These are phyloP conservation scores for Sporothrix sp. DNA, from an alignment of 2,329 filamentous ascomycete genomes.

Conservation along the genomic window DNA sequence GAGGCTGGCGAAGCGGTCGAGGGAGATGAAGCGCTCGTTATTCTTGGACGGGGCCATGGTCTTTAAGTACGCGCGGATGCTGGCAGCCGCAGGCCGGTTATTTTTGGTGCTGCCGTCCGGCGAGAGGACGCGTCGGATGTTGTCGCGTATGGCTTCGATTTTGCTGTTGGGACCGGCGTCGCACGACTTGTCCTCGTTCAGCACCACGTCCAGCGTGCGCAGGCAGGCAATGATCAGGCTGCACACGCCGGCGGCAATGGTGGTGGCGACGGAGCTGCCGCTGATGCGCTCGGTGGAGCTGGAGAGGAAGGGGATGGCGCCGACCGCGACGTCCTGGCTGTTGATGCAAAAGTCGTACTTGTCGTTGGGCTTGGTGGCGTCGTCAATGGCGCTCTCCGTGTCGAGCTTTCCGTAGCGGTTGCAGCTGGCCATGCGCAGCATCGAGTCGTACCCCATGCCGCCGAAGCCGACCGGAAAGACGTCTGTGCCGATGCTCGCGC, in stretches of 20 bases:
- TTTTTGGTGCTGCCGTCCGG: too few species aligned
- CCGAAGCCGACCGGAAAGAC: background rate
- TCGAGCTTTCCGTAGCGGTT: slow-evolving; percentile 12
- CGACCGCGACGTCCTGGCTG: slow-evolving; percentile 8
- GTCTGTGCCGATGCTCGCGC: background rate
- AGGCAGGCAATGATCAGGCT: slow-evolving; percentile 21
- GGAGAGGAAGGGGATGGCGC: slow-evolving; percentile 11
- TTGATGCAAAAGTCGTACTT: slow-evolving; percentile 12
- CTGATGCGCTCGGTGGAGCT: slow-evolving; percentile 7
- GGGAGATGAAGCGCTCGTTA: background rate
- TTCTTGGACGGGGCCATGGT: slow-evolving; percentile 1
- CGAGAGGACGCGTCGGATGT: background rate
- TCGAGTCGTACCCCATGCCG: background rate
- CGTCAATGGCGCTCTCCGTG: background rate
- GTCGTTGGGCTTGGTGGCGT: too few species aligned
- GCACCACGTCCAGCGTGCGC: background rate
- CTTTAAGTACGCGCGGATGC: background rate
- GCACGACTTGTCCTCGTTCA: background rate
- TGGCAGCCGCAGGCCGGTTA: background rate
- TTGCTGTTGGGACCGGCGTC: background rate
- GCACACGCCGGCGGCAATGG: slow-evolving; percentile 17
- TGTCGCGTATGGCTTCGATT: background rate
- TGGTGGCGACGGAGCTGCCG: slow-evolving; percentile 13
- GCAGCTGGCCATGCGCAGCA: slow-evolving; percentile 9
- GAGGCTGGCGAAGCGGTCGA: slow-evolving; percentile 4